Base-by-base conservation (phyloP, 306 rosid species). In the Prinsepia uniflora region DNA sequence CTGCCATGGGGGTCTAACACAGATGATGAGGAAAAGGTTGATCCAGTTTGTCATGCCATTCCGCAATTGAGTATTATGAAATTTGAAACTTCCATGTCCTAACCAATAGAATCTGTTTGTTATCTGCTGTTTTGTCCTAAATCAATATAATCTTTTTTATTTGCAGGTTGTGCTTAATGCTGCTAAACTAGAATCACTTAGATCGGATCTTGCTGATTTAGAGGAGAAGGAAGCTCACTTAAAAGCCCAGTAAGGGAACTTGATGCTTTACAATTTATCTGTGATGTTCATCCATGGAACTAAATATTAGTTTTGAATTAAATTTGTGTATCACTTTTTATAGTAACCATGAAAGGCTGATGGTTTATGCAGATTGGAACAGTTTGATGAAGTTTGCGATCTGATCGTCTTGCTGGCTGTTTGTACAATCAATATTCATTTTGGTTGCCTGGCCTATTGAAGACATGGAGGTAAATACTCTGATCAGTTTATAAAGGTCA, bases 211-310 rank as follows among this genome's bases (percentile, higher is more conserved):
- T 70, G 92, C 85, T 62, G 96, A 90, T 66, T 61, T 83, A 77
- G 96, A 85, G 84, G 97, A 93, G 79, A 89, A 80, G 81, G 98
- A 88, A 86, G 92, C 98, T 75, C 94, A 85, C 64, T 70, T 88
- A 65, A 93, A 83, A 80, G 97, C 98, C 77, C 89, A 73, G 98
- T 93, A 84, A n/a, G 96, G 47, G 76, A 69, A 61, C 15, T 42
- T 81, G 54, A 57, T 73, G 43, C 63, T 48, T 77, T 71, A 61
- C 18, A 64, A 63, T 67, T 69, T 13, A 61, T 61, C 67, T 55
- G 7, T 49, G 44, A 57, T 59, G 47, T 40, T 8, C n/a, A 17
- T 70, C 19, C 64, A 13, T 53, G 40, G 40, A 24, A 43, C 49
- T 62, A 44, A 18, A 47, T 17, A 10, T 12, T 18, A 34, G 49